Conservation (phyloP, 2,329 filamentous ascomycete genomes). For the Penicillium oxalicum region DNA sequence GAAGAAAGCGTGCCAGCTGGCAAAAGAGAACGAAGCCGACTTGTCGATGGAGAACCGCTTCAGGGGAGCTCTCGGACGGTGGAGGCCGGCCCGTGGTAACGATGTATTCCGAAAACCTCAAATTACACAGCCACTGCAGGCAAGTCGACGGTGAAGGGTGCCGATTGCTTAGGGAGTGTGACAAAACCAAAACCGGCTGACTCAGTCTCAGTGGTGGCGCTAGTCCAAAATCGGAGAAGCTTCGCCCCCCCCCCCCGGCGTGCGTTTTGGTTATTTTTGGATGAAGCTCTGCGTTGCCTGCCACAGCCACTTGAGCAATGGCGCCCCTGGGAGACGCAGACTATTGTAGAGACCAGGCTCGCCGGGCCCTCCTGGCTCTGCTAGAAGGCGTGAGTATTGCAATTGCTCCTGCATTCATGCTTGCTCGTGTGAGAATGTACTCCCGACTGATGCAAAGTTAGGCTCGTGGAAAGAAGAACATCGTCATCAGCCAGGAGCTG, state of each 20-base stretch:
- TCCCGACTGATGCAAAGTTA: slow-evolving; percentile 38
- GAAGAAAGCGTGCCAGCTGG: slow-evolving; percentile 10
- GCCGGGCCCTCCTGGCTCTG: slow-evolving; percentile 81
- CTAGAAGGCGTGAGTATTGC: slow-evolving; percentile 81
- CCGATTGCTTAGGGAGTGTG: background rate
- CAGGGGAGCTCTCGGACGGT: slow-evolving; percentile 25
- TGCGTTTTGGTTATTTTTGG: slow-evolving; percentile 18
- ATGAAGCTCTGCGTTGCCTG: slow-evolving; percentile 14
- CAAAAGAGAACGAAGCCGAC: no score
- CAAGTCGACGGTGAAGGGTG: background rate
- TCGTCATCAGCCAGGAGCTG: slow-evolving; percentile 85
- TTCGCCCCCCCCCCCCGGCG: slow-evolving; percentile 10
- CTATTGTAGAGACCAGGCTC: slow-evolving; percentile 52
- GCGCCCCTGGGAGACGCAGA: slow-evolving; percentile 36
- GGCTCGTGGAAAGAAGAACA: slow-evolving; percentile 98
- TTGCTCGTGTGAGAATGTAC: background rate
- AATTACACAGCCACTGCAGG: background rate
- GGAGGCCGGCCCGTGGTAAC: slow-evolving; percentile 13
- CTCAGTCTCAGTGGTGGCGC: slow-evolving; percentile 12
- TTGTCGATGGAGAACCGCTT: slow-evolving; percentile 7
- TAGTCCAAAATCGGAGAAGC: slow-evolving; percentile 17
- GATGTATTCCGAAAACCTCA: slow-evolving; percentile 8
- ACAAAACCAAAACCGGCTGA: slow-evolving; percentile 8
- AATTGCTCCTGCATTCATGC: slow-evolving; percentile 14
- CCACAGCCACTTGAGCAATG: slow-evolving; percentile 16